Evolutionary conservation across 345 rosid genomes (phyloP).

Genomic region (Syzygium jambos): DNA sequence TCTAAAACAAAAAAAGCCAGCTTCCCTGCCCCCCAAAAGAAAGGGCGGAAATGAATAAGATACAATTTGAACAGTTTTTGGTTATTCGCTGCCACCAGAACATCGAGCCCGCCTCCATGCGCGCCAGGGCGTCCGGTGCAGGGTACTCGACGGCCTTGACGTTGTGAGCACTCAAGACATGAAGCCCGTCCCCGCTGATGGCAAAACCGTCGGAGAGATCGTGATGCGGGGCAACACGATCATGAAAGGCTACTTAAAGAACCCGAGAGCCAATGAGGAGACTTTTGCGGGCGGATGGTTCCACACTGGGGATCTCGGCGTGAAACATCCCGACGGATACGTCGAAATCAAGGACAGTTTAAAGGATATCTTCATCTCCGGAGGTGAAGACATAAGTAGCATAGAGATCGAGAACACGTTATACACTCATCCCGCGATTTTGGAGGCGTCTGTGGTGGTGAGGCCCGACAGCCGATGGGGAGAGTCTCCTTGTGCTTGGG

Average conservation of each 20-base stretch:
- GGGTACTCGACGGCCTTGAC: slow-evolving; percentile 57
- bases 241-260: slow-evolving; percentile 8
- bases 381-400: slow-evolving; percentile 9
- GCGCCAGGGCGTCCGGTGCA: slow-evolving; percentile 77
- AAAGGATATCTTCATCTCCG: slow-evolving; percentile 12
- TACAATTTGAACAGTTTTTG: neutral
- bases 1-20: neutral
- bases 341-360: slow-evolving; percentile 8
- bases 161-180: slow-evolving; percentile 15
- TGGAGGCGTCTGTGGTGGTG: slow-evolving; percentile 10
- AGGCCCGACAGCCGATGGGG: slow-evolving; percentile 6
- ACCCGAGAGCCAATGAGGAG: neutral
- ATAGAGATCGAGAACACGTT: slow-evolving; percentile 4
- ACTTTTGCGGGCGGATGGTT: neutral
- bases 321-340: slow-evolving; percentile 6
- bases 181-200: neutral
- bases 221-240: neutral
- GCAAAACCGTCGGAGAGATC: slow-evolving; percentile 1
- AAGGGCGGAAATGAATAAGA: neutral
- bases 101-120: slow-evolving; percentile 71
- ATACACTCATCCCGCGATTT: neutral
- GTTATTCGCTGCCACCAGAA: slow-evolving; percentile 36
- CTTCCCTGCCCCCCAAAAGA: neutral
- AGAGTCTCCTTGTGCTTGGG: slow-evolving; percentile 4
- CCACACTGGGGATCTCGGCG: slow-evolving; percentile 3